phyloP scores from a whole-genome alignment of 495 filamentous ascomycete genomes.

The Talaromyces trachyspermus region DNA sequence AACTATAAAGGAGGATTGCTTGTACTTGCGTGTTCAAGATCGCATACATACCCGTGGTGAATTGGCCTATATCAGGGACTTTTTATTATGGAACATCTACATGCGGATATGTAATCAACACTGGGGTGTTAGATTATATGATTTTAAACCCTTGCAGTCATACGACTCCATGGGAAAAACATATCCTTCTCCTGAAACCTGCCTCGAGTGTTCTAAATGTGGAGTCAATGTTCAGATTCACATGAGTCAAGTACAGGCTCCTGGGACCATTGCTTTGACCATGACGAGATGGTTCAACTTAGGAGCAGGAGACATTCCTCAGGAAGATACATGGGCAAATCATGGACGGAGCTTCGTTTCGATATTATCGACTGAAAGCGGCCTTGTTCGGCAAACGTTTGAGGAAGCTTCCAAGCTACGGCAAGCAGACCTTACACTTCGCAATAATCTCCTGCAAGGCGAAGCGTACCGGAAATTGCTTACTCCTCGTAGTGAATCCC shows the following conservation, averaged over 20 bases:
- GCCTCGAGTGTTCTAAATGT: background rate
- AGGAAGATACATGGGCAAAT: background rate
- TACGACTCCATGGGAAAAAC: too few relatives aligned
- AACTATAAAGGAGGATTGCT: background rate
- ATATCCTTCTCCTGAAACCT: background rate
- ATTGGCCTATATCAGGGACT: too few relatives aligned
- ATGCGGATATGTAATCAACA: too few relatives aligned
- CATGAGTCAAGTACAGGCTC: background rate
- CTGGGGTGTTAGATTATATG: too few relatives aligned
- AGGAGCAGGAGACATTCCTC: background rate
- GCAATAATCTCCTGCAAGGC: too few relatives aligned
- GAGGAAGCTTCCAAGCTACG: background rate
- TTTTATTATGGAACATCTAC: too few relatives aligned
- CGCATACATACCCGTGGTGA: background rate
- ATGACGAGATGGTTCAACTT: background rate
- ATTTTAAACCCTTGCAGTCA: too few relatives aligned
- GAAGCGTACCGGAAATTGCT: too few relatives aligned
- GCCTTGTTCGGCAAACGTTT: background rate
- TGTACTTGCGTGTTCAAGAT: background rate
- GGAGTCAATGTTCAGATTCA: background rate
- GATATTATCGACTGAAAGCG: background rate
- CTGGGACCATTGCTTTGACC: background rate
- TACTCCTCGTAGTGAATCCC: too few relatives aligned
- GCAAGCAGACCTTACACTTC: background rate
- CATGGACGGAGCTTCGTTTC: background rate